Base-by-base conservation (phyloP, 1,139 yeast species). In the Saccharomyces hybrid region DNA sequence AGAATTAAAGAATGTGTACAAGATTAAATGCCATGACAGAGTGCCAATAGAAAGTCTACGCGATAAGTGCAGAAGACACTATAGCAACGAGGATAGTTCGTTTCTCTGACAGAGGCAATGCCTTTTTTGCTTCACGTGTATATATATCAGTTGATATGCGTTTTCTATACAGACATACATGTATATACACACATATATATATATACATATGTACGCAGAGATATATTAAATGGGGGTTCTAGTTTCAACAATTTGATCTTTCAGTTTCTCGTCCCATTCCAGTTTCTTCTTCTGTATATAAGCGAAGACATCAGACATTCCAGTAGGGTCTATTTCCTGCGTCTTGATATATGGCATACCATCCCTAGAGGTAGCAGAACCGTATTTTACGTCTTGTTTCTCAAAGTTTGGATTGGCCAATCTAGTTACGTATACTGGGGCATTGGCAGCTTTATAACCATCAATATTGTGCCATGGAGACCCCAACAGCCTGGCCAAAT, bases 401-500 rank as follows among this genome's bases (percentile, higher is more conserved):
- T 75, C 67, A 65, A 76, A 57, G 57, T 62, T 52, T 67, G 75
- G 74, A 50, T 77, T 76, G 0, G 82, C 80, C 49, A 74, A 59
- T 8, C 76, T 67, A 1, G 86, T 83, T 7, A 79, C 79, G 70
- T 78, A 82, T 2, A 83, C 78, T 1, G 95, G 89, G 0, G 97
- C 89, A 66, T 86, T 86, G 3, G 98, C 96, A 13, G 96, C 98
- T 25, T 77, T 82, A 70, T 89, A 88, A 0, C 98, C 97, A 42
- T 85, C 79, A 50, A 93, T 88, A 64, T 87, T 88, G 68, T 93
- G 97, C 81, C 90, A 86, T 9, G 86, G 85, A 4, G 96, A 86
- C 0, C 98, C 99, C 46, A 83, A 69, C 61, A 78, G 75, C 61
- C 98, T 78, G 14, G 96, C 95, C n/a, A 90, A 49, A 68, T 89